Evolutionary conservation across 306 rosid species (phyloP).

Genomic region (Quercus glauca): DNA sequence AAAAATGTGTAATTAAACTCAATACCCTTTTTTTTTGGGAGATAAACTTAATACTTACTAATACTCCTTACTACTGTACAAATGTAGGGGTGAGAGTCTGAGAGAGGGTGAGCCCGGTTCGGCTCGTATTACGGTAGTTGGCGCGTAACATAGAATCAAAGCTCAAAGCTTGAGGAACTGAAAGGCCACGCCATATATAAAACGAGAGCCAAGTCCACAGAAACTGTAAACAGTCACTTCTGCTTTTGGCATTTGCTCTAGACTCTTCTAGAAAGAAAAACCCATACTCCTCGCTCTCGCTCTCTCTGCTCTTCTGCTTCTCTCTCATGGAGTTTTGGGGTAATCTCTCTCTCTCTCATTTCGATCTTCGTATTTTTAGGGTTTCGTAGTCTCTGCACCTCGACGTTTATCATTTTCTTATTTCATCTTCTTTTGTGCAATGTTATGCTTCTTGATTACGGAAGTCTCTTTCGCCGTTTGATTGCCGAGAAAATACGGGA

Average conservation of each 20-base stretch:
- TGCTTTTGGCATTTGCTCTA: neutral
- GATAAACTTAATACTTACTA: no score
- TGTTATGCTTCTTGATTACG: neutral
- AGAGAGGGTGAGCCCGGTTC: no score
- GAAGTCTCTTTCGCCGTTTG: neutral
- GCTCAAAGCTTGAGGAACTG: neutral
- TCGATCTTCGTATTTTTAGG: neutral
- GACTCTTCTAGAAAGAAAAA: neutral
- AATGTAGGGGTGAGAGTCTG: no score
- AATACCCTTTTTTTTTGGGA: no score
- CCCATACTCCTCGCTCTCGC: no score
- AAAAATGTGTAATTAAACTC: no score
- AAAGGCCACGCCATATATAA: neutral
- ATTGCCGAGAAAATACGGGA: slow-evolving; percentile 5
- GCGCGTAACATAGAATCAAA: neutral
- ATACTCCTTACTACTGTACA: no score
- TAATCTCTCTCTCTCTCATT: slow-evolving; percentile 5
- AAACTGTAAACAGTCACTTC: neutral
- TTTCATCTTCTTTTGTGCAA: neutral
- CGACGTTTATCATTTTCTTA: neutral
- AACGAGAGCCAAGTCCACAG: no score
- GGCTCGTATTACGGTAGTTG: no score
- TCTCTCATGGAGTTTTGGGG: slow-evolving; percentile 51
- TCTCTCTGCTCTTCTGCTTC: neutral
- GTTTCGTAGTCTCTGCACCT: neutral